Conservation (phyloP, 768 basidiomycete species). For the Amanita phalloides region DNA sequence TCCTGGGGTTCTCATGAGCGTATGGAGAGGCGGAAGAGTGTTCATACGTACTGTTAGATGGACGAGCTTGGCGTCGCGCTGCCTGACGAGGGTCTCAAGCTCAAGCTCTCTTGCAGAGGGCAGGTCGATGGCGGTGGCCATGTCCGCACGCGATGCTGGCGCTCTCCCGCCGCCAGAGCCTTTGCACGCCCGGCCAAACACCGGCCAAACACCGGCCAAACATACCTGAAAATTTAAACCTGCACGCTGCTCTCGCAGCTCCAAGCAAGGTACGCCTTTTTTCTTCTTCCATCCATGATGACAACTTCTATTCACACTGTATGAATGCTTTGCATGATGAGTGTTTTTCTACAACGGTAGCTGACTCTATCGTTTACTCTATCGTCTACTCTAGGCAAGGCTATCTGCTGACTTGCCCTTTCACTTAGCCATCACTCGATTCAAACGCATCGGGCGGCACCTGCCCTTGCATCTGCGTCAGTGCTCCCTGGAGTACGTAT, state of each 20-base stretch:
- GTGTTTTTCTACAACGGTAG: constrained; percentile 75
- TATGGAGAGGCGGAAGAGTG: constrained; percentile 2
- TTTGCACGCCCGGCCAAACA: constrained; percentile 7
- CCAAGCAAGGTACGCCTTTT: constrained; percentile 10
- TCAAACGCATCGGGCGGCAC: constrained; percentile 79
- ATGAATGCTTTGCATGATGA: constrained; percentile 50
- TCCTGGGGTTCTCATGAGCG: constrained; percentile 35
- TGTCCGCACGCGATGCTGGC: not conserved
- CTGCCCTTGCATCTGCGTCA: constrained; percentile 86
- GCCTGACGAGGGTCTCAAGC: constrained; percentile 68
- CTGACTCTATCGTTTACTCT: constrained; percentile 35
- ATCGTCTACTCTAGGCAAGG: not conserved
- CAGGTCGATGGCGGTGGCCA: constrained; percentile 40
- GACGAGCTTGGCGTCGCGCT: constrained; percentile 61
- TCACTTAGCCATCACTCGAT: constrained; percentile 19
- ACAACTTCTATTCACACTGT: constrained; percentile 65
- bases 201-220: not conserved
- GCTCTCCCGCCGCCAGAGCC: not conserved
- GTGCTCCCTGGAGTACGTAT: constrained; percentile 71
- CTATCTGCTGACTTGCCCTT: constrained; percentile 18
- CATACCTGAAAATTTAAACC: not conserved
- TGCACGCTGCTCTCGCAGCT: too few species aligned
- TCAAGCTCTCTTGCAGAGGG: constrained; percentile 72
- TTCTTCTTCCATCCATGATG: constrained; percentile 31
- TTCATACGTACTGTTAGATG: constrained; percentile 53